Percentiles rank a stretch among this genome's conserved stretches.
Conservation (phyloP, 305 asterid species). For the Fraxinus ornus region DNA sequence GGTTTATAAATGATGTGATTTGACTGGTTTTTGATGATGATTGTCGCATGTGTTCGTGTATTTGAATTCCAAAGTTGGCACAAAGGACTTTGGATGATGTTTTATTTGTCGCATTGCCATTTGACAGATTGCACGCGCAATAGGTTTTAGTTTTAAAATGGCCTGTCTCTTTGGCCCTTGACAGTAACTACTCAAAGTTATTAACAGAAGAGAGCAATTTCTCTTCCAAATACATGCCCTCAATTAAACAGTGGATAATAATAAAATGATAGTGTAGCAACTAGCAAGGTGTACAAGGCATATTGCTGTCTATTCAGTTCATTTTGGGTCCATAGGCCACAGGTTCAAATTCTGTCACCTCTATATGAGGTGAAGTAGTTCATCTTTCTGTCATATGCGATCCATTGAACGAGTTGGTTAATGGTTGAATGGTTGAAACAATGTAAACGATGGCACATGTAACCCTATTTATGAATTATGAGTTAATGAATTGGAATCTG, state of each 20-base stretch:
- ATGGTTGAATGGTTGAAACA: not conserved
- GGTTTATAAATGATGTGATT: not conserved
- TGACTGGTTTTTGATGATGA: not conserved
- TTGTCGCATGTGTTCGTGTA: not conserved
- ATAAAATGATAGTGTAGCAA: not conserved
- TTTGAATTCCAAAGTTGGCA: constrained; percentile 6
- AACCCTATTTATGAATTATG: not conserved
- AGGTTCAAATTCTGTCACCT: not conserved
- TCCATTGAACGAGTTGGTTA: not conserved
- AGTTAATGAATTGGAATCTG: not conserved
- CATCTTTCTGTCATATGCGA: not conserved
- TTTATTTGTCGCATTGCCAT: not conserved
- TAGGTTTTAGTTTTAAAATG: not conserved
- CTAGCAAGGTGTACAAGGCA: not conserved
- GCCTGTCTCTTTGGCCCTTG: not conserved
- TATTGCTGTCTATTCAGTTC: not conserved
- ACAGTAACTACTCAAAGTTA: not conserved
- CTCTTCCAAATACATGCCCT: not conserved
- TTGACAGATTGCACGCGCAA: not conserved
- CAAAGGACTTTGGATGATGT: constrained; percentile 11
- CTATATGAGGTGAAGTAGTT: not conserved
- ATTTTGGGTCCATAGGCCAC: not conserved
- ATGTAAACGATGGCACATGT: not conserved
- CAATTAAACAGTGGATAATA: not conserved
- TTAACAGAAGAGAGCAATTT: not conserved